phyloP scores from a whole-genome alignment of 257 asterid species.

The Dorcoceras hygrometricum region DNA sequence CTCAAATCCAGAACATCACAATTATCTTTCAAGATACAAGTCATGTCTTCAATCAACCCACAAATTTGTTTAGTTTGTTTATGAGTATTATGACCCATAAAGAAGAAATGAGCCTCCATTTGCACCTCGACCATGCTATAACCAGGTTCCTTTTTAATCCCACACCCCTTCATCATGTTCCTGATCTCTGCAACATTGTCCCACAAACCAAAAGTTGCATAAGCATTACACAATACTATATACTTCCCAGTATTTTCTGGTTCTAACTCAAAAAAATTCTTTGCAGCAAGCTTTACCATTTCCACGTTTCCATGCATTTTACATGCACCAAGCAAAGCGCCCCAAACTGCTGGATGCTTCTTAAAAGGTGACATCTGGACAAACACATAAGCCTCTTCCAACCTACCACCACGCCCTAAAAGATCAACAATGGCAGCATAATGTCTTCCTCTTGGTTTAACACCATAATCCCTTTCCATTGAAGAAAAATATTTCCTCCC shows the following conservation, averaged over 20 bases:
- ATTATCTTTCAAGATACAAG: conserved; percentile 49
- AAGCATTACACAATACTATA: conserved; percentile 81
- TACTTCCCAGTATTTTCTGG: conserved; percentile 84
- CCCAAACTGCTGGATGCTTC: conserved; percentile 90
- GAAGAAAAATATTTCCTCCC: conserved; percentile 71
- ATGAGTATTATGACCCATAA: conserved; percentile 84
- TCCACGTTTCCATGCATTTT: conserved; percentile 70
- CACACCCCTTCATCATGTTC: conserved; percentile 77
- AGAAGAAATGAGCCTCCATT: conserved; percentile 68
- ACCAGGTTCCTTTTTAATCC: conserved; percentile 81
- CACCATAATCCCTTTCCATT: conserved; percentile 67
- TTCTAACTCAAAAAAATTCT: conserved; percentile 73
- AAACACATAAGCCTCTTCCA: conserved; percentile 74
- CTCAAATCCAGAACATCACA: conserved; percentile 44
- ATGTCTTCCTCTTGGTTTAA: conserved; percentile 74
- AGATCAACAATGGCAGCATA: conserved; percentile 84
- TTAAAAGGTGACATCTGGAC: conserved; percentile 52
- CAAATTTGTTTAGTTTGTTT: conserved; percentile 51
- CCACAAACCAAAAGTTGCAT: conserved; percentile 87
- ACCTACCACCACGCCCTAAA: conserved; percentile 83
- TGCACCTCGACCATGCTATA: conserved; percentile 92
- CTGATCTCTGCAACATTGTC: conserved; percentile 76
- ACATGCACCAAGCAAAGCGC: conserved; percentile 85
- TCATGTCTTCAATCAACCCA: conserved; percentile 47
- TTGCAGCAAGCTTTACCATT: conserved; percentile 74